Conservation (phyloP, 768 basidiomycete species). For the Epithele typhae region DNA sequence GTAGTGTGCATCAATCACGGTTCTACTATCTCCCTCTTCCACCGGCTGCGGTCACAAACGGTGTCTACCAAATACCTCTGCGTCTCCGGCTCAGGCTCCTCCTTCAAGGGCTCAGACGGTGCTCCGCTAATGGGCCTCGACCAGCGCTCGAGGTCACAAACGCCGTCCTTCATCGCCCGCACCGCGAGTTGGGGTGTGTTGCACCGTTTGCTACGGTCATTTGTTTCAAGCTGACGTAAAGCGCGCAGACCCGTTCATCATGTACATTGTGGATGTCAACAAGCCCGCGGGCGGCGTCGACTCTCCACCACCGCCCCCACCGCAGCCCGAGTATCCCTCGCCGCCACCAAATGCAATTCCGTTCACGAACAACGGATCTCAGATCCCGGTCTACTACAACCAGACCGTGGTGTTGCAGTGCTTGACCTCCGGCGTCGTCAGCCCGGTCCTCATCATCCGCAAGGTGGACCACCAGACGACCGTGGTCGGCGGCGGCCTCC, state of each 20-base stretch:
- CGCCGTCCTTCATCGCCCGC: constrained; percentile 84
- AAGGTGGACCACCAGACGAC: constrained; percentile 90
- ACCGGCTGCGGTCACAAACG: constrained; percentile 92
- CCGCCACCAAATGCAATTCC: constrained; percentile 89
- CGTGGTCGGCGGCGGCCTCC: constrained; percentile 86
- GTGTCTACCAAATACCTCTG: constrained; percentile 96
- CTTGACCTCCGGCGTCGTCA: constrained; percentile 88
- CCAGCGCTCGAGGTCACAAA: constrained; percentile 62
- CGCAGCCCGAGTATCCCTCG: constrained; percentile 85
- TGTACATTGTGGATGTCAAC: constrained; percentile 95
- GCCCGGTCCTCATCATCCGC: constrained; percentile 89
- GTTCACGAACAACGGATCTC: constrained; percentile 77
- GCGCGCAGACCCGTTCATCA: constrained; percentile 78
- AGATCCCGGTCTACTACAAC: constrained; percentile 94
- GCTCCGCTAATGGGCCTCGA: constrained; percentile 79
- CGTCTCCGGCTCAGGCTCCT: constrained; percentile 88
- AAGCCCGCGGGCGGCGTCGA: constrained; percentile 77
- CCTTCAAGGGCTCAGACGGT: constrained; percentile 92
- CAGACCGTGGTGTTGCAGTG: constrained; percentile 95
- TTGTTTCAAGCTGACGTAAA: constrained; percentile 15
- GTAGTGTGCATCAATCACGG: constrained; percentile 94
- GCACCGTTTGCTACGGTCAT: constrained; percentile 9
- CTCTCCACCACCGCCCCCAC: constrained; percentile 74
- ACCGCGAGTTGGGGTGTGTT: constrained; percentile 84
- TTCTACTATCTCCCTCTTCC: constrained; percentile 92